A percentile compares a stretch with the other conserved stretches of the same genome.
Evolutionary conservation across 2,329 filamentous ascomycete genomes (phyloP).

Genomic region (Colletotrichum musae): DNA sequence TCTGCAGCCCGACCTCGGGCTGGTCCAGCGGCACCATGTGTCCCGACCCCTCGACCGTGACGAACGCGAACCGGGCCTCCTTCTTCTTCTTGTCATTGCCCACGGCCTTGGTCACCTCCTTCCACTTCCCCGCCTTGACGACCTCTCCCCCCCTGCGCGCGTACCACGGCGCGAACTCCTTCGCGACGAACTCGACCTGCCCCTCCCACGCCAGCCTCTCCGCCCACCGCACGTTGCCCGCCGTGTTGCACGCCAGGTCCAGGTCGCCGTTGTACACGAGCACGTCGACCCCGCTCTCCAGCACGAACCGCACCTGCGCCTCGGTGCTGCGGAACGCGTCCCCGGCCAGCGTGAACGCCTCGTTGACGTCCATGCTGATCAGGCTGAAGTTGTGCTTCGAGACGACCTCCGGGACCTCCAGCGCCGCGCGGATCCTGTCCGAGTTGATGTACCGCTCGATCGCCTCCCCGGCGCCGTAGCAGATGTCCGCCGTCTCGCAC

Average conservation of each 20-base stretch:
- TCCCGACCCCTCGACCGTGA: slow-evolving; percentile 54
- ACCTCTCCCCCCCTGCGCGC: slow-evolving; percentile 28
- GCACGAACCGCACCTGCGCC: slow-evolving; percentile 11
- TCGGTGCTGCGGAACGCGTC: slow-evolving; percentile 37
- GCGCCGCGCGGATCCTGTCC: slow-evolving; percentile 39
- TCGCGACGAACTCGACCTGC: slow-evolving; percentile 56
- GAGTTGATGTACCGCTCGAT: slow-evolving; percentile 47
- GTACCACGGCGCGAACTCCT: slow-evolving; percentile 43
- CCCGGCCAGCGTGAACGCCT: slow-evolving; percentile 40
- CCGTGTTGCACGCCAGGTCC: slow-evolving; percentile 44
- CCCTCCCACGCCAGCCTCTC: slow-evolving; percentile 59
- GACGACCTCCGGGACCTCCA: slow-evolving; percentile 40
- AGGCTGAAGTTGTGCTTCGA: slow-evolving; percentile 28
- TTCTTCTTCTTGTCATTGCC: not conserved
- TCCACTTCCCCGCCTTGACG: slow-evolving; percentile 24
- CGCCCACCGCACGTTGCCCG: slow-evolving; percentile 52
- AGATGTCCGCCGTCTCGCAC: slow-evolving; percentile 54
- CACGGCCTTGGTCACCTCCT: slow-evolving; percentile 28
- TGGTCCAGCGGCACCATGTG: slow-evolving; percentile 54
- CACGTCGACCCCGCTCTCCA: slow-evolving; percentile 41
- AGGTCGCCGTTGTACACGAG: slow-evolving; percentile 46
- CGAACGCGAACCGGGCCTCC: slow-evolving; percentile 42
- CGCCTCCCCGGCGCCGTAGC: slow-evolving; percentile 50
- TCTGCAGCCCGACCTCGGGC: slow-evolving; percentile 39
- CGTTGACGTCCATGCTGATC: slow-evolving; percentile 27